Evolutionary conservation across 345 rosid genomes (phyloP).

Genomic region (Nasturtium officinale): DNA sequence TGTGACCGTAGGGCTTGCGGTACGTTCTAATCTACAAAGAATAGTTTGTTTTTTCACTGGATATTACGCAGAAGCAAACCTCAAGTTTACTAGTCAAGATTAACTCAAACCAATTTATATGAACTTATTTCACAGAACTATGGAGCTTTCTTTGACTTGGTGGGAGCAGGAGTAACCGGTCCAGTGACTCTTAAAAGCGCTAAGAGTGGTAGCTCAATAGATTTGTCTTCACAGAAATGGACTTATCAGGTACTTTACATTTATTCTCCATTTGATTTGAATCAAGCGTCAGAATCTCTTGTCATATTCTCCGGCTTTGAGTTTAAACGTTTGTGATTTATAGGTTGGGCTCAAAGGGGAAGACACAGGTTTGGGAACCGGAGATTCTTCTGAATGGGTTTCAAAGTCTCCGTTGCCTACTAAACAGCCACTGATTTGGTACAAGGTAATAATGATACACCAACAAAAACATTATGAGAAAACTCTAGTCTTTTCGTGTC

Average conservation of each 20-base stretch:
- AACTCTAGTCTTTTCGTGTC: neutral
- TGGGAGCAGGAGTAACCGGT: slow-evolving; percentile 88
- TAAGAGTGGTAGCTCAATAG: slow-evolving; percentile 54
- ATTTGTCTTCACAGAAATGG: slow-evolving; percentile 78
- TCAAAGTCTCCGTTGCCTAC: slow-evolving; percentile 69
- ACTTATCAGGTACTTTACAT: slow-evolving; percentile 70
- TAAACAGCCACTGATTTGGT: slow-evolving; percentile 84
- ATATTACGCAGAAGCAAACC: neutral
- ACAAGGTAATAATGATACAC: slow-evolving; percentile 63
- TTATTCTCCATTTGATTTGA: neutral
- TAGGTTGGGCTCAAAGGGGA: slow-evolving; percentile 95
- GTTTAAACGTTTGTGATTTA: slow-evolving; percentile 16
- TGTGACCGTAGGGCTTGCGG: slow-evolving; percentile 97
- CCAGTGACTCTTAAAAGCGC: slow-evolving; percentile 74
- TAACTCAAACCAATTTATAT: slow-evolving; percentile 8
- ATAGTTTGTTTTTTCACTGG: neutral
- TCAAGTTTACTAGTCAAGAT: neutral
- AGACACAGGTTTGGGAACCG: slow-evolving; percentile 61
- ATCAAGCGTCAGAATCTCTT: slow-evolving; percentile 9
- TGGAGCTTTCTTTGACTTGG: slow-evolving; percentile 78
- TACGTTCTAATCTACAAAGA: slow-evolving; percentile 28
- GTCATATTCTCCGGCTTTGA: slow-evolving; percentile 3
- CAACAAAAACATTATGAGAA: neutral
- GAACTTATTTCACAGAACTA: slow-evolving; percentile 61
- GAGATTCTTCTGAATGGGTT: slow-evolving; percentile 74